A percentile compares a stretch with the other conserved stretches of the same genome.
These are phyloP conservation scores for Chlorella sorokiniana DNA, from an alignment of 139 green algal species.

Conservation along the genomic window DNA sequence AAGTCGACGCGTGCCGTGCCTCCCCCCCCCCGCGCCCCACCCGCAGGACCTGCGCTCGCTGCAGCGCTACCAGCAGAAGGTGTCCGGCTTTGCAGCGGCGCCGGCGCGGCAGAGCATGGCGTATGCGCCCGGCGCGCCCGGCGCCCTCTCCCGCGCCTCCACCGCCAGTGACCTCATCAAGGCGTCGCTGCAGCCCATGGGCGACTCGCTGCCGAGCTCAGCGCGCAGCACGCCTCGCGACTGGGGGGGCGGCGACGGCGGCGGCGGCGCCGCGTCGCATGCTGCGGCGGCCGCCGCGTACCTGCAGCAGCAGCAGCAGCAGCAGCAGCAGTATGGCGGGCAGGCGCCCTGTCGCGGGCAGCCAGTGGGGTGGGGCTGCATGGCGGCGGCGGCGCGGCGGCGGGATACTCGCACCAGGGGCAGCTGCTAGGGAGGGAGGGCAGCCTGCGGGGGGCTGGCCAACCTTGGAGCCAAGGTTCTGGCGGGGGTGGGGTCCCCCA, in stretches of 20 bases:
- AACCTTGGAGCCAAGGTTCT: slow-evolving; percentile 5
- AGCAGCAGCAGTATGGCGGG: slow-evolving; percentile 3
- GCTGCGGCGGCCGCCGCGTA: too few relatives aligned
- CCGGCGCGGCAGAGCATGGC: slow-evolving; percentile 8
- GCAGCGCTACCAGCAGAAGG: slow-evolving; percentile 28
- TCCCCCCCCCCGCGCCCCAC: neutral
- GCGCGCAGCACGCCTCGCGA: slow-evolving; percentile 3
- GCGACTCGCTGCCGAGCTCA: neutral
- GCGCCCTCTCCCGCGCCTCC: neutral
- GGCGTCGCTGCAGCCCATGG: neutral
- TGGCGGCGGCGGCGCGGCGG: too few relatives aligned
- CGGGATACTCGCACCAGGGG: neutral
- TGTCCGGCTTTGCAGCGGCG: neutral
- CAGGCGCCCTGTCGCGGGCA: neutral
- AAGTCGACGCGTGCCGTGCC: too few relatives aligned
- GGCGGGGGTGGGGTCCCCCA: neutral
- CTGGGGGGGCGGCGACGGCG: neutral
- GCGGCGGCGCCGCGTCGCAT: neutral
- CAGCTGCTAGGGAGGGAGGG: neutral
- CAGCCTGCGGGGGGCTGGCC: slow-evolving; percentile 23
- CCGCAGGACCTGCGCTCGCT: slow-evolving; percentile 25
- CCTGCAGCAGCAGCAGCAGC: neutral
- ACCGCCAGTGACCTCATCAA: slow-evolving; percentile 8
- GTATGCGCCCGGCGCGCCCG: neutral
- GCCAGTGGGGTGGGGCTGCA: neutral